Evolutionary conservation across 2,329 filamentous ascomycete species (phyloP), one percentile per base, ranked within the genome.

Genomic region (Apiospora saccharicola): DNA sequence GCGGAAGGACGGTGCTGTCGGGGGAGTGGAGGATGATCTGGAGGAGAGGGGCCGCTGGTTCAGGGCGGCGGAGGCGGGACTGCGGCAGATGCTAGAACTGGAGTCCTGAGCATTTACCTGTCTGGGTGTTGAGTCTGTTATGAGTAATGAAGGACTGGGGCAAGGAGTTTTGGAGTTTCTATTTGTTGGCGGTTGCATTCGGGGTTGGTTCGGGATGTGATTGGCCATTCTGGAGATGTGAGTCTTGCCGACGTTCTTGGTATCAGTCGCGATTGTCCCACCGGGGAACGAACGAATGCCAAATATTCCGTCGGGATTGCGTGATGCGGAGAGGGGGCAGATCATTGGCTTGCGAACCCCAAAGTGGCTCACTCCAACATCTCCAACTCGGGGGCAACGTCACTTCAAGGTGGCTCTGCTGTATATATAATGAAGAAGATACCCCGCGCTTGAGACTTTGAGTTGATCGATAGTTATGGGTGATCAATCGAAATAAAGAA

Each of bases 21-120:
- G 90, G 6, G 92, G 91, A 7, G 89, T 90, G 57, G 89, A 90
- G 22, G 93, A 94, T 77, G 92, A 95, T 77, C 81, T 95, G 44
- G 93, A 95, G 80, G 91, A 93, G 81, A 88, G 90, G 76, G 93
- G 92, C 7, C 86, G 93, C 75, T 96, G 93, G 93, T 90, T 91
- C 82, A 88, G 90, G 75, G 91, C 91, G 24, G 90, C 90, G n/a
- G 92, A 94, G 78, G 83, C 84, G 12, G 87, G 86, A 16, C 80
- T 95, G 80, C 90, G 84, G 78, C 86, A 88, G 72, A 90, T 93
- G 82, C 79, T 94, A 76, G 90, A 91, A 75, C 84, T 90, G 24
- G 72, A 75, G 14, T 64, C 57, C 3, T 64, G 22, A n/a, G 22
- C 8, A n/a, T 37, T n/a, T 37, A 1, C 2, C 2, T 51, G 16